These are phyloP conservation scores for Rhodotorula sp. DNA, from an alignment of 1,284 basidiomycete genomes.

Conservation along the genomic window DNA sequence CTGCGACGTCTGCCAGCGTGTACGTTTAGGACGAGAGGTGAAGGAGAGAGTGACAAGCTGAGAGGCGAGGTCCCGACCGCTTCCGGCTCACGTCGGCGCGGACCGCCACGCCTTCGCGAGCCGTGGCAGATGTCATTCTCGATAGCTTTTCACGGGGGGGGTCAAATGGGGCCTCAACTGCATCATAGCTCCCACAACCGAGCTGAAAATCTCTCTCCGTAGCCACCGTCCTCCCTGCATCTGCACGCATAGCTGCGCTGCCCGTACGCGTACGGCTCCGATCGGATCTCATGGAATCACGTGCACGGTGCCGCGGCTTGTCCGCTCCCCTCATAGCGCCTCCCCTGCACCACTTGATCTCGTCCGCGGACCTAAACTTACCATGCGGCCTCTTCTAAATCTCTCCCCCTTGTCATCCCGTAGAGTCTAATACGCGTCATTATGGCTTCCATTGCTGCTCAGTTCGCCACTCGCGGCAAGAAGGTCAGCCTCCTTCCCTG, in stretches of 20 bases:
- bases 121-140: too few relatives aligned
- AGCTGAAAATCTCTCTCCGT: too few relatives aligned
- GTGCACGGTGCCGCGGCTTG: too few relatives aligned
- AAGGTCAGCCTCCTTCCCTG: constrained; percentile 19
- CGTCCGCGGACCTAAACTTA: too few relatives aligned
- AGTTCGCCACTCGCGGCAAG: constrained; percentile 33
- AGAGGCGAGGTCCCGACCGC: not conserved
- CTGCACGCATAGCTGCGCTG: too few relatives aligned
- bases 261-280: too few relatives aligned
- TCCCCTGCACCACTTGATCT: not conserved
- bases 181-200: too few relatives aligned
- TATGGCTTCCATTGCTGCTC: constrained; percentile 25
- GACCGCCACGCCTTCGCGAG: not conserved
- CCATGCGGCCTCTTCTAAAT: not conserved
- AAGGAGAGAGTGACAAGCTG: not conserved
- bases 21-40: not conserved
- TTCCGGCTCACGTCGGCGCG: not conserved
- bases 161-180: too few relatives aligned
- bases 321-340: too few relatives aligned
- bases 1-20: not conserved
- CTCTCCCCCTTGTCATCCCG: not conserved
- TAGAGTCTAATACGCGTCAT: not conserved
- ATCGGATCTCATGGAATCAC: too few relatives aligned
- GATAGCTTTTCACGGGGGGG: too few relatives aligned
- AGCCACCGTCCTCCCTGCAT: too few relatives aligned